These are phyloP conservation scores for Cajanus cajan DNA, from an alignment of 306 rosid species.

Conservation along the genomic window DNA sequence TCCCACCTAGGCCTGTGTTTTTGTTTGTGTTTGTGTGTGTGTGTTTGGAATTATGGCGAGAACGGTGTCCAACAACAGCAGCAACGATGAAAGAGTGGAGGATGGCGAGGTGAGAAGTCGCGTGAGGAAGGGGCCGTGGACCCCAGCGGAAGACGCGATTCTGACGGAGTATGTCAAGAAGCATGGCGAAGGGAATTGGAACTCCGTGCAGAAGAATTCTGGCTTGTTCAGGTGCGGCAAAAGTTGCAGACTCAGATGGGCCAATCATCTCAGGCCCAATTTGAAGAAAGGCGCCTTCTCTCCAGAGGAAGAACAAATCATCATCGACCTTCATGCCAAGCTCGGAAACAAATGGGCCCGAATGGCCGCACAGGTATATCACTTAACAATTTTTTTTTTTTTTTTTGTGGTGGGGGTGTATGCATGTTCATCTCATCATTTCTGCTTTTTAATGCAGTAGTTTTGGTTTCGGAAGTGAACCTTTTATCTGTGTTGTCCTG, in stretches of 20 bases:
- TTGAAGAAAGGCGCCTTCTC: constrained; percentile 75
- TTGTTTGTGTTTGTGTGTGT: no score
- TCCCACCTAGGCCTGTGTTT: no score
- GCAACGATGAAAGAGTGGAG: constrained; percentile 5
- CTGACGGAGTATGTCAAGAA: constrained; percentile 64
- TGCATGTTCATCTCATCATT: neutral
- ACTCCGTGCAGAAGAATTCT: constrained; percentile 63
- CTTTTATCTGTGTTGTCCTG: neutral
- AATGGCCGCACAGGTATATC: constrained; percentile 77
- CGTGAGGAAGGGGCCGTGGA: constrained; percentile 86
- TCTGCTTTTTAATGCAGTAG: constrained; percentile 13
- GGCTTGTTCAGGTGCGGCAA: constrained; percentile 72
- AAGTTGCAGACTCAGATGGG: constrained; percentile 91
- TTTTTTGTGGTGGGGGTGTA: neutral
- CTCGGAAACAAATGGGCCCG: constrained; percentile 91
- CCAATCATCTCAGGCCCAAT: constrained; percentile 82
- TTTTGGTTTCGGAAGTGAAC: neutral
- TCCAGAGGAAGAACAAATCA: constrained; percentile 51
- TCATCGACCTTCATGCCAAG: constrained; percentile 75
- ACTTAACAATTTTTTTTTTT: neutral
- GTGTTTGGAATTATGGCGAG: constrained; percentile 12
- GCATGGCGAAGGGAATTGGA: constrained; percentile 90
- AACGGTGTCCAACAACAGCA: neutral
- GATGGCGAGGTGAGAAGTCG: constrained; percentile 1
- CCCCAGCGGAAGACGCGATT: constrained; percentile 57